Percentiles rank a stretch among this genome's conserved stretches.
Evolutionary conservation across 345 rosid species (phyloP).

Genomic region (Syzygium aromaticum): DNA sequence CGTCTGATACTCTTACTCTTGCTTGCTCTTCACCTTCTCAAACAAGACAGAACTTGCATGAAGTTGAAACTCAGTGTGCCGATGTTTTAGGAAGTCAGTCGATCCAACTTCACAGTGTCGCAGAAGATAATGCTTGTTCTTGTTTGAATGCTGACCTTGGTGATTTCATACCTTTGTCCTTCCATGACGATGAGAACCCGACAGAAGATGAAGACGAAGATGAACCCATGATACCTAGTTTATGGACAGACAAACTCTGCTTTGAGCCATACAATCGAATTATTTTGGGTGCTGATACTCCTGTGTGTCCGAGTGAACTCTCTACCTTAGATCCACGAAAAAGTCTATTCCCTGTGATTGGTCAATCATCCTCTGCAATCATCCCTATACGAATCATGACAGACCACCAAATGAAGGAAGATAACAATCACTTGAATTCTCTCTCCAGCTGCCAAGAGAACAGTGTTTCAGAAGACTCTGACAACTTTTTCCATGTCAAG

Average conservation of each 20-base stretch:
- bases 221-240: background rate
- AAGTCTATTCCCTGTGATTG: background rate
- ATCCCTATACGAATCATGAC: background rate
- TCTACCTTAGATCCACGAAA: background rate
- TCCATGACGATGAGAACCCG: background rate
- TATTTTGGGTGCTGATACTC: background rate
- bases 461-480: background rate
- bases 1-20: background rate
- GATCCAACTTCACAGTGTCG: background rate
- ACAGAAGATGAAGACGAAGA: background rate
- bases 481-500: background rate
- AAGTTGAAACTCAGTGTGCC: background rate
- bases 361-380: background rate
- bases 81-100: background rate
- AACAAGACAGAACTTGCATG: background rate
- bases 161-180: constrained; percentile 19
- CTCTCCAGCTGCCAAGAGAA: background rate
- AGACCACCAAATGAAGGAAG: background rate
- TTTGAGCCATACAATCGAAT: background rate
- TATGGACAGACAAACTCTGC: background rate
- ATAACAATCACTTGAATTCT: background rate
- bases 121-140: background rate
- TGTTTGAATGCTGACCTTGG: constrained; percentile 4
- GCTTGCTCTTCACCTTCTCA: background rate
- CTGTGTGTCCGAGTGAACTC: background rate